These are phyloP conservation scores for Fusarium sp. DNA, from an alignment of 2,329 filamentous ascomycete species.

Conservation along the genomic window DNA sequence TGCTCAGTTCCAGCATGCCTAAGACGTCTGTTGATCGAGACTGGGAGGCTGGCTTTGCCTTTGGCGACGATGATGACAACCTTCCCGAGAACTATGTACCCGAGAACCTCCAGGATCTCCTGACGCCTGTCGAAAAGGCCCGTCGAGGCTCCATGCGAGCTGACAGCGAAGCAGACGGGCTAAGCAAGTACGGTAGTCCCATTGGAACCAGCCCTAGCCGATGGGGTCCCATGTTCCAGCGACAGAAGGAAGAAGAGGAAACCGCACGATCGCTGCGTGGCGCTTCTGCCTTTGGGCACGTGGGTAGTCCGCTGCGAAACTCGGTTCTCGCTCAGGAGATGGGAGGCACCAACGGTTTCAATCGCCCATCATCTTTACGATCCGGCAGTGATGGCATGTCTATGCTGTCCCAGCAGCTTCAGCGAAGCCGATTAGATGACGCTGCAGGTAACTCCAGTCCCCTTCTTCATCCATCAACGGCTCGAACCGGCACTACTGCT, in stretches of 20 bases:
- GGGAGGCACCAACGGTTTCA: slow-evolving; percentile 54
- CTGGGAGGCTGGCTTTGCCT: slow-evolving; percentile 76
- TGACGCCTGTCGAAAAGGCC: slow-evolving; percentile 75
- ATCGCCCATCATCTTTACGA: slow-evolving; percentile 54
- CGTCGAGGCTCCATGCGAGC: slow-evolving; percentile 69
- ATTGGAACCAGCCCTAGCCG: slow-evolving; percentile 68
- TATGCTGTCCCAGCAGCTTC: slow-evolving; percentile 70
- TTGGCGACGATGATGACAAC: slow-evolving; percentile 77
- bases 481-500: slow-evolving; percentile 52
- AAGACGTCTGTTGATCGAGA: slow-evolving; percentile 72
- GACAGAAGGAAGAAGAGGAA: slow-evolving; percentile 69
- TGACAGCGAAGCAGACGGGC: slow-evolving; percentile 64
- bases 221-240: slow-evolving; percentile 70
- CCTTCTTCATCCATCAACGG: slow-evolving; percentile 62
- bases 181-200: slow-evolving; percentile 71
- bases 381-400: slow-evolving; percentile 65
- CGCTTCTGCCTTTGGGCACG: slow-evolving; percentile 71
- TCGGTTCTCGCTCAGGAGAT: slow-evolving; percentile 69
- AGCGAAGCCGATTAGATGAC: slow-evolving; percentile 66
- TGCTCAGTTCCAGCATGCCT: slow-evolving; percentile 75
- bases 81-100: slow-evolving; percentile 73
- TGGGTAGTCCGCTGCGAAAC: slow-evolving; percentile 73
- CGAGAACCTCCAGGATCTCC: slow-evolving; percentile 71
- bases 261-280: slow-evolving; percentile 51
- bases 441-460: slow-evolving; percentile 58